Evolutionary conservation across 805 yeast species (phyloP), one percentile per base, ranked within the genome.

Genomic region (Zygoascus biomembranicola): DNA sequence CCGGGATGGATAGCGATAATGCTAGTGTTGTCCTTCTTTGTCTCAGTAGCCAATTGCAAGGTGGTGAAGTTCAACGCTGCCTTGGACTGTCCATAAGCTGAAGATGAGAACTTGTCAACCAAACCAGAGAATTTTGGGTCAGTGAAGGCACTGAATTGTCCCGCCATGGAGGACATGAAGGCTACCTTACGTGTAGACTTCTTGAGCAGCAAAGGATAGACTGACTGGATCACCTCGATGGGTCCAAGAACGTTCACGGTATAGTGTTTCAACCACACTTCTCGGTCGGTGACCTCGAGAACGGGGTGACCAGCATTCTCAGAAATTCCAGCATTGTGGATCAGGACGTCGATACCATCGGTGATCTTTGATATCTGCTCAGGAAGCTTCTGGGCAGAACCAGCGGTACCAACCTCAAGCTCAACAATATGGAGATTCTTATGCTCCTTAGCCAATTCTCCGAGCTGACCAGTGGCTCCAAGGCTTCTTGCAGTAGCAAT

Each of bases 1-100:
- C 77, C 77, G 0, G 78, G 78, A 47, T 71, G 72, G 13, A 72
- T 13, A 4, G 71, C 58, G 19, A 70, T 57, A 32, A 68, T 63
- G 11, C 59, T 63, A 53, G 64, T 68, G 0, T 62, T 67, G 44
- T 67, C 65, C 2, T 47, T 46, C 14, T 51, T 54, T 35, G 65
- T 54, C 48, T 70, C 74, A 42, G 39, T 31, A 37, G 67, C 59
- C 37, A 71, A 43, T 31, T 64, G 62, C 35, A 57, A 63, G 9
- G 59, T 59, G 9, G 66, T 55, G 56, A 61, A 63, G 59, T 72
- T 71, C 51, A 71, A 53, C 1, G 72, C 76, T 9, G 74, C 72
- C 60, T 73, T 72, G 6, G 73, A 43, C n/a, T 13, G 28, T 8
- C 47, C 47, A 18, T 41, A 41, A 41, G 35, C 35, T 8, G 35